Conservation (phyloP, 768 basidiomycete species). For the Russula foetens region DNA sequence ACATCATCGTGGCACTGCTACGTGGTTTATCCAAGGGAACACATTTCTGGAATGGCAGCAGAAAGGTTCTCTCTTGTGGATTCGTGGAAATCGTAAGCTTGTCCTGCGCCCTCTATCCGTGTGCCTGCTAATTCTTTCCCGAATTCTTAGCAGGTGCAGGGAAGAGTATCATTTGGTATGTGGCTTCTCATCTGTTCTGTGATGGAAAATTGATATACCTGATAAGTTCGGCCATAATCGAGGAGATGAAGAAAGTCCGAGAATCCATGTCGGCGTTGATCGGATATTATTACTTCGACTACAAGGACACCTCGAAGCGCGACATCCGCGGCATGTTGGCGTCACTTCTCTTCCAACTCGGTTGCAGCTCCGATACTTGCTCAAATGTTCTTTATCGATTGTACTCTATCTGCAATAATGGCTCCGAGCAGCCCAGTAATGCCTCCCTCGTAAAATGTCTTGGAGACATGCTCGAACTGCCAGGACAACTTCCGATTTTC, state of each 20-base stretch:
- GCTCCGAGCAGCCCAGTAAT: not conserved
- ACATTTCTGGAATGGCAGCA: not conserved
- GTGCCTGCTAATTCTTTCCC: not conserved
- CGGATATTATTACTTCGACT: not conserved
- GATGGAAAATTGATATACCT: not conserved
- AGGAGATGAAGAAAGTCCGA: not conserved
- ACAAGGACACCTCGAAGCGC: not conserved
- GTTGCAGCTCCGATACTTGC: not conserved
- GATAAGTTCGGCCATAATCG: not conserved
- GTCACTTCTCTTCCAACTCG: not conserved
- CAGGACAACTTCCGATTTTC: not conserved
- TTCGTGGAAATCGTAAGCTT: not conserved
- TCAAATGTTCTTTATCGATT: not conserved
- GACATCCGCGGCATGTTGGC: not conserved
- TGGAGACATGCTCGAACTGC: not conserved
- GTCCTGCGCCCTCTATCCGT: no score
- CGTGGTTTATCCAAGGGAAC: not conserved
- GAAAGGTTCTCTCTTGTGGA: not conserved
- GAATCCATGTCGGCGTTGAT: not conserved
- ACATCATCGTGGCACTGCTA: not conserved
- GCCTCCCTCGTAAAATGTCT: not conserved
- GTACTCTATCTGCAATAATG: not conserved
- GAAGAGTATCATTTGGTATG: constrained; percentile 1
- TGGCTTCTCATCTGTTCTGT: no score
- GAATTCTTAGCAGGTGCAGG: not conserved